Evolutionary conservation across 2,329 filamentous ascomycete species (phyloP), one percentile per base, ranked within the genome.

Genomic region (Pseudocercospora crystallina): DNA sequence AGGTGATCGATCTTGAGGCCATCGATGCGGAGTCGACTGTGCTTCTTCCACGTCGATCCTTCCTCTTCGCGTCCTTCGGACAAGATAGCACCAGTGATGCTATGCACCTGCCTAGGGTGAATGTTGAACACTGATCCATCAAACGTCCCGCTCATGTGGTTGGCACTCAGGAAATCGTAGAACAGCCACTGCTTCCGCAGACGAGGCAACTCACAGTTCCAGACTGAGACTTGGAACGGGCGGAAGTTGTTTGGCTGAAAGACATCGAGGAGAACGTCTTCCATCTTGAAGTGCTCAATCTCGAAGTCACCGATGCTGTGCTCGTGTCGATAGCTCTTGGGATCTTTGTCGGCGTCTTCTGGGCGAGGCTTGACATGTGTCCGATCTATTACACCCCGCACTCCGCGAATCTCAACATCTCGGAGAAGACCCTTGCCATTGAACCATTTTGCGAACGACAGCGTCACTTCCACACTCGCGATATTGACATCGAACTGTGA

Each of bases 401-500:
- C 88, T 4, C 94, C 94, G 65, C 90, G 94, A 45, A 99, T 86
- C 66, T 96, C 90, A 36, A 99, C 94, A 66, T 97, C 89, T 61
- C 89, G 86, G 8, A 99, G 76, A 5, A 95, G 79, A 0, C 94
- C 94, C 69, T 92, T 96, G 15, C 94, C 92, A 62, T 96, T 97
- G 83, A 95, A 95, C 94, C 94, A 99, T 68, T 96, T 97, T n/a
- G 90, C 80, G 62, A 99, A 97, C 0, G 94, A 99, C 20, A 99
- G 71, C 0, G 92, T 97, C 36, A 99, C 92, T 65, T 99, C 96
- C 55, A 99, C 89, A 0, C 89, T 95, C 56, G 94, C 89, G 52
- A 99, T 89, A 0, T 90, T 96, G 12, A 99, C 77, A 65, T 99
- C 94, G 62, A 96, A 99, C 61, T 99, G 94, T 0, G 91, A 96